Evolutionary conservation across 371 early-diverging fungal genomes (phyloP), one percentile per base, ranked within the genome.

Genomic region (Mortierella polycephala): DNA sequence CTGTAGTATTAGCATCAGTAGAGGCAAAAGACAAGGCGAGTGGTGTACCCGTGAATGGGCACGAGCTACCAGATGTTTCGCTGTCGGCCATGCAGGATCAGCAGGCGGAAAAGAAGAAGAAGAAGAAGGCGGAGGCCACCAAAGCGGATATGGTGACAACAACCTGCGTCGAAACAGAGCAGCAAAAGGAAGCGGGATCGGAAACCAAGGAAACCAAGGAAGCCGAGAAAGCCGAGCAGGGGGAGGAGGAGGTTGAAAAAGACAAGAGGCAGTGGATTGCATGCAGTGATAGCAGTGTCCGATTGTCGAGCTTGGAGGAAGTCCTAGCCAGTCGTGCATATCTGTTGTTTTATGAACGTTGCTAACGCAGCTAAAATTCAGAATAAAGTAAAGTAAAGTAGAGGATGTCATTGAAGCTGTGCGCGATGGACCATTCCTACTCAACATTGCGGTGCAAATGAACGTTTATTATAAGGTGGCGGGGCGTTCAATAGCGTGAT

Each of bases 271-370:
- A 75, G 44, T 74, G 74, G 74, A 69, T 74, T 42, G 50, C 66
- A 42, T 75, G 76, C 53, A 57, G 76, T n/a, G 81, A 81, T 52
- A 59, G 67, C 50, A 54, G 65, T 52, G 76, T 75, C 8, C 70
- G 76, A 39, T 21, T 52, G 50, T 66, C 76, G 18, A 62, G 62
- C 12, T 45, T 64, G 41, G 67, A 75, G 30, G 71, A 75, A 39
- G 67, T 70, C 23, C 57, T 74, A 14, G 65, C 58, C 13, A 73
- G 74, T 58, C 64, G 62, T 16, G 68, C 70, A 5, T 67, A 75
- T 50, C 64, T 81, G 12, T 60, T 69, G 11, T 79, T 64, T 70
- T 83, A 60, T 42, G 74, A 79, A 77, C 82, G 81, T 51, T 75
- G 64, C 69, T 82, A 75, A 6, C 46, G 6, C 4, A 2, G 30